A percentile compares a stretch with the other conserved stretches of the same genome.
Evolutionary conservation across 2,329 filamentous ascomycete species (phyloP).

Genomic region (Paraphaeosphaeria sporulosa): DNA sequence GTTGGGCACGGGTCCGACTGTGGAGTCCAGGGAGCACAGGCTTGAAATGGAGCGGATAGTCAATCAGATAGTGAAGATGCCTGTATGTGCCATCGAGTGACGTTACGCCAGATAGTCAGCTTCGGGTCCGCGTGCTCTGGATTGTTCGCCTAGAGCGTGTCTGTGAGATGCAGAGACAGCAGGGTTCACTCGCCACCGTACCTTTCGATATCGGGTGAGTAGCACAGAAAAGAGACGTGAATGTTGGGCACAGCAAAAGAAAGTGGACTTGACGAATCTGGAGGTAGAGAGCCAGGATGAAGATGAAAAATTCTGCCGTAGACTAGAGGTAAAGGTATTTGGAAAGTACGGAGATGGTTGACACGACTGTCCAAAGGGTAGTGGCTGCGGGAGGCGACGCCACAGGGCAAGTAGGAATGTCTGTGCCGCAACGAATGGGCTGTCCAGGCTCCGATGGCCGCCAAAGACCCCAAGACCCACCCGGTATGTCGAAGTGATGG

Average conservation of each 20-base stretch:
- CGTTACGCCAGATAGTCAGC: slow-evolving; percentile 41
- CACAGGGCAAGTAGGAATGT: not conserved
- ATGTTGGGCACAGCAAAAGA: slow-evolving; percentile 18
- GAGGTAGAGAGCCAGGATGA: slow-evolving; percentile 16
- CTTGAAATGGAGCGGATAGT: slow-evolving; percentile 19
- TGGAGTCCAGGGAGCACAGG: slow-evolving; percentile 22
- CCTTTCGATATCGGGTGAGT: slow-evolving; percentile 32
- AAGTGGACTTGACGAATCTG: slow-evolving; percentile 11
- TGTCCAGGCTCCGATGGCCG: slow-evolving; percentile 23
- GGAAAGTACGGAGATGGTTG: slow-evolving; percentile 2
- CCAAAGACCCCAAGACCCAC: slow-evolving; percentile 29
- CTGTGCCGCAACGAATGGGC: slow-evolving; percentile 15
- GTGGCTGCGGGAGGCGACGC: slow-evolving; percentile 8
- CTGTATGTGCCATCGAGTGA: slow-evolving; percentile 30
- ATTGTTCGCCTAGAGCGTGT: slow-evolving; percentile 26
- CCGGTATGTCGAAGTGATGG: slow-evolving; percentile 23
- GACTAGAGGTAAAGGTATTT: not conserved
- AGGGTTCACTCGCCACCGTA: slow-evolving; percentile 38
- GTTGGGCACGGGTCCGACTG: slow-evolving; percentile 13
- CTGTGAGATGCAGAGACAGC: slow-evolving; percentile 32
- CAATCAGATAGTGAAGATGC: slow-evolving; percentile 20
- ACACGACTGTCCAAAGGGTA: not conserved
- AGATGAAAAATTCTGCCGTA: not conserved
- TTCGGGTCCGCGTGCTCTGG: slow-evolving; percentile 30
- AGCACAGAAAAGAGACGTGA: slow-evolving; percentile 28